These are phyloP conservation scores for Phytopythium kandeliae DNA, from an alignment of 352 stramenopile species.

Conservation along the genomic window DNA sequence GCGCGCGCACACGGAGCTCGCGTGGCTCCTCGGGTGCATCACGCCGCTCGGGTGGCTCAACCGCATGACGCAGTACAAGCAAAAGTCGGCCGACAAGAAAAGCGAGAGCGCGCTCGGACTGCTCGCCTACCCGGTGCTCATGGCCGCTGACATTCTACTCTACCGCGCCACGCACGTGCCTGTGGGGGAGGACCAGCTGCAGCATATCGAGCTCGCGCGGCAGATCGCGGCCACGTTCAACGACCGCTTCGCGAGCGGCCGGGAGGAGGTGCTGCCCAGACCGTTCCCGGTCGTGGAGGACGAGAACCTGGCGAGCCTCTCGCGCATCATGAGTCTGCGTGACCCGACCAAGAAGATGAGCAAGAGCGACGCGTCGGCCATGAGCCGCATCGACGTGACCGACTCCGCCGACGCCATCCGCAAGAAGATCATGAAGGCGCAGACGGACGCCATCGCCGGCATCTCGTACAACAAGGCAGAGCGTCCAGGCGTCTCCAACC, in stretches of 20 bases:
- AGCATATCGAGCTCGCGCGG: constrained; percentile 98
- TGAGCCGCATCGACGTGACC: constrained; percentile 94
- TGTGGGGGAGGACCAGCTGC: constrained; percentile 97
- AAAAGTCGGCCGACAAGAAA: constrained; percentile 90
- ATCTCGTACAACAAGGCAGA: constrained; percentile 88
- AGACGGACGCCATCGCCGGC: constrained; percentile 77
- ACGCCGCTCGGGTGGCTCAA: constrained; percentile 98
- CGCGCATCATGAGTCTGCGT: constrained; percentile 96
- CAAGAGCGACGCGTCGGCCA: constrained; percentile 92
- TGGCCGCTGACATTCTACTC: constrained; percentile 99
- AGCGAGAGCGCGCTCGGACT: constrained; percentile 87
- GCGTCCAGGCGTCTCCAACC: constrained; percentile 93
- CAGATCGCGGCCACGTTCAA: constrained; percentile 97
- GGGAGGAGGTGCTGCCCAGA: constrained; percentile 45
- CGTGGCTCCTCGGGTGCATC: constrained; percentile 97
- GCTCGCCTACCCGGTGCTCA: constrained; percentile 97
- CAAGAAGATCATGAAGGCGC: constrained; percentile 89
- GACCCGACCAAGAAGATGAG: constrained; percentile 99
- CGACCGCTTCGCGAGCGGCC: constrained; percentile 80
- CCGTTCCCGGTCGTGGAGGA: constrained; percentile 44
- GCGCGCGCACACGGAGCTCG: constrained; percentile 91
- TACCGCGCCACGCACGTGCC: constrained; percentile 97
- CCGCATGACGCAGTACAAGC: constrained; percentile 99
- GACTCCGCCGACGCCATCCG: constrained; percentile 57
- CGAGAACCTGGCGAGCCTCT: constrained; percentile 33